Percentiles rank a stretch among this genome's conserved stretches.
Evolutionary conservation across 805 yeast species (phyloP).

Genomic region (Nakazawaea anatomiae): DNA sequence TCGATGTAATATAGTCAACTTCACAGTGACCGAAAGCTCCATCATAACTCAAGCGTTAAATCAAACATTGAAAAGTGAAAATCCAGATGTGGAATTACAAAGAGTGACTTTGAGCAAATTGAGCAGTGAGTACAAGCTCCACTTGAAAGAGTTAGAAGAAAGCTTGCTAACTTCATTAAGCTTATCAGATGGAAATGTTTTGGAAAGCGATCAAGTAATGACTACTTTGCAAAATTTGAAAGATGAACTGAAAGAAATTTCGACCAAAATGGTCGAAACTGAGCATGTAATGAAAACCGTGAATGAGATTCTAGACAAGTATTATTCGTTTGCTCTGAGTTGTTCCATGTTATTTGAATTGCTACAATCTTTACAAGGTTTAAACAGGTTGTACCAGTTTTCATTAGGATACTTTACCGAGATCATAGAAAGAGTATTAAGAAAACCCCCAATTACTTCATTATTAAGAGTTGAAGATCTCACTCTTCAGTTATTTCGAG

Average conservation of each 20-base stretch:
- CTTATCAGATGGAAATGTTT: constrained; percentile 50
- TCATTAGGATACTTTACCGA: constrained; percentile 38
- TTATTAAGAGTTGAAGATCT: constrained; percentile 25
- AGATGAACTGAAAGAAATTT: constrained; percentile 49
- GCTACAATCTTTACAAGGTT: constrained; percentile 31
- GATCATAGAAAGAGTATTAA: constrained; percentile 27
- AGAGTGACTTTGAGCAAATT: constrained; percentile 47
- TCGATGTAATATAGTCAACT: constrained; percentile 61
- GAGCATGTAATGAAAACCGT: constrained; percentile 48
- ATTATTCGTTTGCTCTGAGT: constrained; percentile 47
- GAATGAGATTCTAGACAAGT: constrained; percentile 40
- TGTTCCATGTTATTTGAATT: constrained; percentile 46
- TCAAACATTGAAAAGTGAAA: constrained; percentile 42
- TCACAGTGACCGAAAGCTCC: constrained; percentile 63
- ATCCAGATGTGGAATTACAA: constrained; percentile 63
- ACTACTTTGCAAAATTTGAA: constrained; percentile 62
- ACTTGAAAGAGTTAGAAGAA: constrained; percentile 50
- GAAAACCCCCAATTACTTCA: constrained; percentile 9
- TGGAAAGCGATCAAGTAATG: constrained; percentile 62
- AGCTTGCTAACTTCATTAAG: constrained; percentile 53
- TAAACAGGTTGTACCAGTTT: constrained; percentile 56
- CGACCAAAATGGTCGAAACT: constrained; percentile 48
- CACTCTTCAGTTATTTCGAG: constrained; percentile 34
- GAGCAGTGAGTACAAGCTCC: constrained; percentile 53
- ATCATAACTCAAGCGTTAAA: constrained; percentile 60